phyloP scores from a whole-genome alignment of 768 basidiomycete species.

The Mycena polygramma region DNA sequence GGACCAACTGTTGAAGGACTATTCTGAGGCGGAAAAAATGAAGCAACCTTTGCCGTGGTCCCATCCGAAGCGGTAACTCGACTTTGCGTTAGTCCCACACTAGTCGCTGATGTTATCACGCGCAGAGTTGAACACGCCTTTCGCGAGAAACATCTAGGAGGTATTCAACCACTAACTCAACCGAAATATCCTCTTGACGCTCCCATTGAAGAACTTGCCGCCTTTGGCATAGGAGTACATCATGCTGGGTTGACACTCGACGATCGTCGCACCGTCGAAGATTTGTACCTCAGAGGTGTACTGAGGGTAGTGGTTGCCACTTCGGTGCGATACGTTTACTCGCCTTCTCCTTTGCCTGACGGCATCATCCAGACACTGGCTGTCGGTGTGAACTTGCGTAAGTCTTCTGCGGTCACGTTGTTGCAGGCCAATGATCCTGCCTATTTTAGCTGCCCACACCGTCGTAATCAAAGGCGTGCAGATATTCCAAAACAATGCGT shows the following conservation, averaged over 20 bases:
- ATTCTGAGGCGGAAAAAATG: constrained; percentile 64
- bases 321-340: constrained; percentile 66
- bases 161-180: constrained; percentile 46
- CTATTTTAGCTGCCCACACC: constrained; percentile 82
- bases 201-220: constrained; percentile 65
- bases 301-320: constrained; percentile 84
- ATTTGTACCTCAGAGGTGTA: constrained; percentile 73
- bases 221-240: constrained; percentile 87
- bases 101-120: constrained; percentile 10
- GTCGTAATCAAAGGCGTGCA: constrained; percentile 95
- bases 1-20: constrained; percentile 81
- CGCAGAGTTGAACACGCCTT: constrained; percentile 69
- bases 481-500: constrained; percentile 76
- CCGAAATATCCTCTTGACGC: constrained; percentile 30
- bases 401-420: constrained; percentile 42
- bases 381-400: constrained; percentile 96
- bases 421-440: constrained; percentile 5
- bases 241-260: constrained; percentile 87
- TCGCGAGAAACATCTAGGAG: constrained; percentile 74
- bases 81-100: not conserved
- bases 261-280: constrained; percentile 82
- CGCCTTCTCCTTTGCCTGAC: constrained; percentile 9
- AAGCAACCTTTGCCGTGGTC: constrained; percentile 77
- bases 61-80: constrained; percentile 63
- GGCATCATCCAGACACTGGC: constrained; percentile 81